These are phyloP conservation scores for Globisporangium heterothallicum DNA, from an alignment of 352 stramenopile species.

Conservation along the genomic window DNA sequence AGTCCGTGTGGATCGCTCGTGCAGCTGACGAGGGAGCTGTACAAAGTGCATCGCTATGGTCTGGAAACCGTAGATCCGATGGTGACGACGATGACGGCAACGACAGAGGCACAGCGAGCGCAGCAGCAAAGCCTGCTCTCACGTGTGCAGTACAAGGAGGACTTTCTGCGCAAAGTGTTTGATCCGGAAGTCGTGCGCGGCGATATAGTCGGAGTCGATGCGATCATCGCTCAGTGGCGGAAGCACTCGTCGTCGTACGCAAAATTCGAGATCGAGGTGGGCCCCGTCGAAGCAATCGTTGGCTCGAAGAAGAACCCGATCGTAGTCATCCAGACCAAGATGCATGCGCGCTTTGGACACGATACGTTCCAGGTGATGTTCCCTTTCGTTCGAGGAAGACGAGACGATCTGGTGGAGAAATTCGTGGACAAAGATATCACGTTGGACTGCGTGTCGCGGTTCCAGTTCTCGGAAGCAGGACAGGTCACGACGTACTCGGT, in stretches of 20 bases:
- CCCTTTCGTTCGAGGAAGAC: neutral
- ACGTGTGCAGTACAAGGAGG: conserved; percentile 3
- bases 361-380: conserved; percentile 15
- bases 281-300: neutral
- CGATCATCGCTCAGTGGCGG: conserved; percentile 19
- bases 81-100: neutral
- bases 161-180: conserved; percentile 15
- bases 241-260: conserved; percentile 17
- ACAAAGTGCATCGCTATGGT: neutral
- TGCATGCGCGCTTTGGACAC: conserved; percentile 2
- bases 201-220: conserved; percentile 12
- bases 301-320: conserved; percentile 3
- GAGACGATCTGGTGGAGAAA: neutral
- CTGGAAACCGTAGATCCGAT: neutral
- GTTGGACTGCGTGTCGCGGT: conserved; percentile 10
- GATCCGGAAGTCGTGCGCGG: conserved; percentile 11
- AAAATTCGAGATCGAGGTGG: conserved; percentile 6
- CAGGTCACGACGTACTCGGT: conserved; percentile 5
- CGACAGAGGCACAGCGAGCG: neutral
- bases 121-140: too few species aligned
- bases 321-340: conserved; percentile 6
- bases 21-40: neutral
- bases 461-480: conserved; percentile 5
- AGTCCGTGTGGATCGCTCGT: neutral
- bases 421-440: conserved; percentile 10